Evolutionary conservation across 2,329 filamentous ascomycete species (phyloP).

Genomic region (Lasiodiplodia gonubiensis): DNA sequence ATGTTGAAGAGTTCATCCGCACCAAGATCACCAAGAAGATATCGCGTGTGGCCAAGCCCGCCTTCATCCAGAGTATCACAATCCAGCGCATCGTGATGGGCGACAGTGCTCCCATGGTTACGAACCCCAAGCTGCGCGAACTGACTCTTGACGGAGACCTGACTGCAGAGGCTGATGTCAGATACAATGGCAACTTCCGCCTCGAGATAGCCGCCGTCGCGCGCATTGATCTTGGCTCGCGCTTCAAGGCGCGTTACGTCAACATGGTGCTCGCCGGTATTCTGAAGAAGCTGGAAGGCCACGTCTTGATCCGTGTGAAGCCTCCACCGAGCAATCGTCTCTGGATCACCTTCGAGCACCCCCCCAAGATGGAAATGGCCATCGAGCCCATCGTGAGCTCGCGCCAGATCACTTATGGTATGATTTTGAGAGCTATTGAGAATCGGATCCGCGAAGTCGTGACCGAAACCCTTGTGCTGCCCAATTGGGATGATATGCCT

Average conservation of each 20-base stretch:
- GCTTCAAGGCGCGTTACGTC: slow-evolving; percentile 90
- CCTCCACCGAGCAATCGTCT: slow-evolving; percentile 92
- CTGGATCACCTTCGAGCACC: slow-evolving; percentile 95
- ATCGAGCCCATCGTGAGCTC: slow-evolving; percentile 96
- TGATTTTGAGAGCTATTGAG: slow-evolving; percentile 92
- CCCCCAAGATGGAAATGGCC: slow-evolving; percentile 91
- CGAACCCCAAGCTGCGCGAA: slow-evolving; percentile 85
- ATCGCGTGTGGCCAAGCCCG: slow-evolving; percentile 86
- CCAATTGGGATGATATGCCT: slow-evolving; percentile 95
- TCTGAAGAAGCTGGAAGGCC: slow-evolving; percentile 83
- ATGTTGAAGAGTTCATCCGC: slow-evolving; percentile 78
- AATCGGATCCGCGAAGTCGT: slow-evolving; percentile 93
- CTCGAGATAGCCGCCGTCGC: slow-evolving; percentile 92
- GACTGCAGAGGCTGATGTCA: slow-evolving; percentile 82
- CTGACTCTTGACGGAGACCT: slow-evolving; percentile 91
- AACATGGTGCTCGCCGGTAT: slow-evolving; percentile 87
- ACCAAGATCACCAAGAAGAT: slow-evolving; percentile 96
- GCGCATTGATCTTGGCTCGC: slow-evolving; percentile 83
- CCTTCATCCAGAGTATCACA: slow-evolving; percentile 84
- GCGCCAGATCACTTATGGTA: slow-evolving; percentile 90
- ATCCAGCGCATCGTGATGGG: slow-evolving; percentile 85
- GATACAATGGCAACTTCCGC: slow-evolving; percentile 86
- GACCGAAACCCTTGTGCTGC: slow-evolving; percentile 86
- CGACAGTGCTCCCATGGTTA: slow-evolving; percentile 84
- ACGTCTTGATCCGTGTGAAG: slow-evolving; percentile 85